Conservation (phyloP, 2,329 filamentous ascomycete genomes). For the Alternaria infectoria region DNA sequence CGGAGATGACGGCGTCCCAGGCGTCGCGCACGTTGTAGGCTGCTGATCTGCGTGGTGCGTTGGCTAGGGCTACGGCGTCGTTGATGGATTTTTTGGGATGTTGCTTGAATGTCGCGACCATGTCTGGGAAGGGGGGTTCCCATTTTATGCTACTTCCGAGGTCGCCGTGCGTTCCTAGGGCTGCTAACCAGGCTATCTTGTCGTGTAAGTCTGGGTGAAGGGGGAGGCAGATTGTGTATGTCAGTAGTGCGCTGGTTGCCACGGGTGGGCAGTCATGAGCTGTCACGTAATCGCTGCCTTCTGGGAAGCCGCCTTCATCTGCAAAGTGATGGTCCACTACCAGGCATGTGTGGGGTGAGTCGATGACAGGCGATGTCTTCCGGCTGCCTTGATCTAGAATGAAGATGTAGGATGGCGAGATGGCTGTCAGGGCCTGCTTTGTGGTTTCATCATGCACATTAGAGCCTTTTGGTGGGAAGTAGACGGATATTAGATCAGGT, state of each 20-base stretch:
- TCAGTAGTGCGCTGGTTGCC: constrained; percentile 68
- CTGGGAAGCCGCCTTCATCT: constrained; percentile 64
- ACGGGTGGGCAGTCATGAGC: constrained; percentile 70
- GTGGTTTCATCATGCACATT: constrained; percentile 64
- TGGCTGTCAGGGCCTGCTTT: constrained; percentile 57
- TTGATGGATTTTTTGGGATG: constrained; percentile 69
- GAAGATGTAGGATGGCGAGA: constrained; percentile 64
- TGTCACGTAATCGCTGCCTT: constrained; percentile 62
- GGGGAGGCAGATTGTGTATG: constrained; percentile 66
- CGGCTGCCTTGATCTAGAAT: constrained; percentile 71
- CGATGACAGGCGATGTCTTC: constrained; percentile 60
- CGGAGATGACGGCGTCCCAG: constrained; percentile 64
- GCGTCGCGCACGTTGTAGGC: constrained; percentile 66
- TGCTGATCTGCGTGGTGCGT: constrained; percentile 68
- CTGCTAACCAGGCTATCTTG: constrained; percentile 66
- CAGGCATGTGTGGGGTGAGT: constrained; percentile 58
- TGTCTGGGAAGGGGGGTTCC: constrained; percentile 70
- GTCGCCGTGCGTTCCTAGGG: constrained; percentile 71
- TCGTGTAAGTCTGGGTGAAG: constrained; percentile 60
- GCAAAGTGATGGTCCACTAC: constrained; percentile 71
- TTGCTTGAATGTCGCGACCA: constrained; percentile 64
- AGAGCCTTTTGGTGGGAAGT: constrained; percentile 65
- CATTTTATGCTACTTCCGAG: constrained; percentile 70
- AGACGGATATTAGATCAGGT: constrained; percentile 60
- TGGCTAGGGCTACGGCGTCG: constrained; percentile 67